Conservation (phyloP, 2,329 filamentous ascomycete species). For the Phialemonium atrogriseum region DNA sequence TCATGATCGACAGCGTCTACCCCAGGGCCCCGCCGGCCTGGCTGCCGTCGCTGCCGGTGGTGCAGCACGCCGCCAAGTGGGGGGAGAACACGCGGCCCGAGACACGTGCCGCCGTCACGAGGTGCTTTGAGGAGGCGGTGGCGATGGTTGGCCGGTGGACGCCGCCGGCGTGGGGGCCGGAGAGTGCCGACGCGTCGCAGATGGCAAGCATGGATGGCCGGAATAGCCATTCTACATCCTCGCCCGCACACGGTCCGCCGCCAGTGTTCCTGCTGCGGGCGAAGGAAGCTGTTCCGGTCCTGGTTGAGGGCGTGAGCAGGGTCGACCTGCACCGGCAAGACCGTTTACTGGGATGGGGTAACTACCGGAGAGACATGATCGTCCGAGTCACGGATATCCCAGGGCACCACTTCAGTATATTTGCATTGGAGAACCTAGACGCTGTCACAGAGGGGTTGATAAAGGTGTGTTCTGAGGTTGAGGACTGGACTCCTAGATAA, state of each 20-base stretch:
- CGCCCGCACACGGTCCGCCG: too few species aligned
- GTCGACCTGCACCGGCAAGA: constrained; percentile 37
- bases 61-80: constrained; percentile 18
- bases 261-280: constrained; percentile 37
- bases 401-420: constrained; percentile 44
- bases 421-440: constrained; percentile 21
- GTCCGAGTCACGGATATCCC: constrained; percentile 36
- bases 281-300: constrained; percentile 26
- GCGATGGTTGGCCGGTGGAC: constrained; percentile 32
- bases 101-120: constrained; percentile 19
- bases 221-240: too few species aligned
- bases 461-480: constrained; percentile 17
- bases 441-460: constrained; percentile 16
- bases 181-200: neutral
- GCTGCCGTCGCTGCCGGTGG: constrained; percentile 14
- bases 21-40: constrained; percentile 7
- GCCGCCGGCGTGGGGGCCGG: constrained; percentile 26
- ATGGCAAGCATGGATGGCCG: neutral
- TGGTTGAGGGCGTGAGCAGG: constrained; percentile 15
- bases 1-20: constrained; percentile 44
- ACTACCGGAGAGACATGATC: constrained; percentile 36
- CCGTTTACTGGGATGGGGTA: constrained; percentile 38
- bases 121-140: constrained; percentile 33
- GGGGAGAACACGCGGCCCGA: constrained; percentile 16
- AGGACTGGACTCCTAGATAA: too few species aligned